Evolutionary conservation across 352 stramenopile genomes (phyloP).

Genomic region (Thalassiosira exigua): DNA sequence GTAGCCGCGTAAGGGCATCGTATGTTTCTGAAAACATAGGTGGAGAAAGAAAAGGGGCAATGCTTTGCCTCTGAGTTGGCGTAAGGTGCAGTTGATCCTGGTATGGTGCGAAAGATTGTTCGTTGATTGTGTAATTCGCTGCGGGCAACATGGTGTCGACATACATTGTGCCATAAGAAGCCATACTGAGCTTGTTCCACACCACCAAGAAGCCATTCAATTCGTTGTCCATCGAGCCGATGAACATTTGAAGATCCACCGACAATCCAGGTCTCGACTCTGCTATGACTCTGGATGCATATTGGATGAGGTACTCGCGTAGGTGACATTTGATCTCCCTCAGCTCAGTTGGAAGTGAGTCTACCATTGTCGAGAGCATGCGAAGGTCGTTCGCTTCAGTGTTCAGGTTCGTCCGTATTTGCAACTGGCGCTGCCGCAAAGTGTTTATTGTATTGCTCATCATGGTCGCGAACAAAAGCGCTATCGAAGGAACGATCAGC

Average conservation of each 20-base stretch:
- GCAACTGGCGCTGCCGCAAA: conserved; percentile 70
- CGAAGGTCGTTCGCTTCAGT: conserved; percentile 71
- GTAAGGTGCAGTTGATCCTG: conserved; percentile 33
- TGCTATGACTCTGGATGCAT: conserved; percentile 64
- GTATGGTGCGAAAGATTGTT: conserved; percentile 30
- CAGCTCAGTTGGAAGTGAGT: conserved; percentile 49
- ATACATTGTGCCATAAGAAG: conserved; percentile 41
- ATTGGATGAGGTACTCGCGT: conserved; percentile 70
- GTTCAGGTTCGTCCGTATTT: conserved; percentile 71
- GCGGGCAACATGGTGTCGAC: conserved; percentile 37
- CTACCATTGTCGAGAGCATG: conserved; percentile 58
- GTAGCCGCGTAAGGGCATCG: conserved; percentile 47
- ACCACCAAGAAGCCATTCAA: conserved; percentile 67
- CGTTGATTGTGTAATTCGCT: conserved; percentile 27
- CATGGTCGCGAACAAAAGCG: conserved; percentile 78
- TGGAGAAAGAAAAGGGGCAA: conserved; percentile 28
- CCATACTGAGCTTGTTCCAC: conserved; percentile 50
- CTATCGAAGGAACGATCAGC: conserved; percentile 72
- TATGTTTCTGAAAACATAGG: conserved; percentile 55
- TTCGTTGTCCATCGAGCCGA: conserved; percentile 66
- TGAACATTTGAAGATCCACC: conserved; percentile 38
- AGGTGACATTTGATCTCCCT: conserved; percentile 38
- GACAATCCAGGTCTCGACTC: conserved; percentile 58
- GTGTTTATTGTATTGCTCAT: conserved; percentile 75
- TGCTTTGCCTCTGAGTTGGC: conserved; percentile 20